These are phyloP conservation scores for Stachybotrys echinatus DNA, from an alignment of 2,329 filamentous ascomycete species.

Conservation along the genomic window DNA sequence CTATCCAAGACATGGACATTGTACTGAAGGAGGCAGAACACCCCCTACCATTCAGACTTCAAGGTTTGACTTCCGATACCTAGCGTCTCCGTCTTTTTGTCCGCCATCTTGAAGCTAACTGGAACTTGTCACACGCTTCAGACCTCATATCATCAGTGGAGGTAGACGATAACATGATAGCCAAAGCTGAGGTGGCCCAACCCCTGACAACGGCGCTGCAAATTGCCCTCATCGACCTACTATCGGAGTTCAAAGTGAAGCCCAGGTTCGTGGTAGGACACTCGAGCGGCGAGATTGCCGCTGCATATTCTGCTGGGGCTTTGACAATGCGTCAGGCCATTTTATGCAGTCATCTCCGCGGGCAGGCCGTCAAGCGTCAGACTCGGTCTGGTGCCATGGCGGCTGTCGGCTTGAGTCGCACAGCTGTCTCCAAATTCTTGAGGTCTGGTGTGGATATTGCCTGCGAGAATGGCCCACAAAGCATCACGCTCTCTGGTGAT, in stretches of 20 bases:
- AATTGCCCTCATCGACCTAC: slow-evolving; percentile 26
- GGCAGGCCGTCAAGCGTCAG: slow-evolving; percentile 7
- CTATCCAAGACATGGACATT: slow-evolving; percentile 7
- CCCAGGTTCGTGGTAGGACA: slow-evolving; percentile 22
- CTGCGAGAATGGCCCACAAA: slow-evolving; percentile 19
- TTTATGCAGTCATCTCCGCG: slow-evolving; percentile 11
- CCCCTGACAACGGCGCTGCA: slow-evolving; percentile 32
- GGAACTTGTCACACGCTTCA: background rate
- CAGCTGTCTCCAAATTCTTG: slow-evolving; percentile 4
- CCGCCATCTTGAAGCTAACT: background rate
- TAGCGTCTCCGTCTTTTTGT: slow-evolving; percentile 5
- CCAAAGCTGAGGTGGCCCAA: slow-evolving; percentile 12
- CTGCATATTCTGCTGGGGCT: slow-evolving; percentile 21
- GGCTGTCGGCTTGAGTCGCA: slow-evolving; percentile 10
- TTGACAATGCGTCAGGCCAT: slow-evolving; percentile 15
- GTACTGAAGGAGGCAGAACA: slow-evolving; percentile 2
- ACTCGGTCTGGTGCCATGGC: slow-evolving; percentile 14
- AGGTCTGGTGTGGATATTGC: slow-evolving; percentile 6
- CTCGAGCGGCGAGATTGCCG: slow-evolving; percentile 28
- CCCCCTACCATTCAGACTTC: slow-evolving; percentile 3
- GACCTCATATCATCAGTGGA: too few species aligned
- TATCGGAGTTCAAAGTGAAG: slow-evolving; percentile 17
- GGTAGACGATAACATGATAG: too few species aligned
- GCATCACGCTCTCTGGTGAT: slow-evolving; percentile 25
- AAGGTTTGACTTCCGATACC: too few species aligned